Evolutionary conservation across 2,329 filamentous ascomycete species (phyloP).

Genomic region (Alternaria postmessia): DNA sequence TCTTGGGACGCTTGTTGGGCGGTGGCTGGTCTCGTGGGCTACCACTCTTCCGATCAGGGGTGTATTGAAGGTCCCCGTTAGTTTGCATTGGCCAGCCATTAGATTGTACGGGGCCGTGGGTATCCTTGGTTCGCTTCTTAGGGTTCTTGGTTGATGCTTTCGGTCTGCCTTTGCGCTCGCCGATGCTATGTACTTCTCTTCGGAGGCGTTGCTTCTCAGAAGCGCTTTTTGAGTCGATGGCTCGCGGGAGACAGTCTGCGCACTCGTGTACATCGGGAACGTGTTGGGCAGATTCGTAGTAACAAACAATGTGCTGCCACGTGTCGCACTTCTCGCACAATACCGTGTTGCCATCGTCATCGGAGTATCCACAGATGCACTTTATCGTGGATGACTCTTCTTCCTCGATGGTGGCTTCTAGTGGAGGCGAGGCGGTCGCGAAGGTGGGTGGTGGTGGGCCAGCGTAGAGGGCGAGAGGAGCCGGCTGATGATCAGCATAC

Average conservation of each 20-base stretch:
- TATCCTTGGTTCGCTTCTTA: conserved; percentile 86
- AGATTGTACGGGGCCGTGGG: conserved; percentile 63
- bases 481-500: conserved; percentile 55
- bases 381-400: conserved; percentile 94
- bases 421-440: conserved; percentile 46
- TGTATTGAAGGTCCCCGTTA: conserved; percentile 63
- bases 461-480: conserved; percentile 44
- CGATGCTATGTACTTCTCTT: conserved; percentile 65
- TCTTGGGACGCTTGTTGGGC: conserved; percentile 80
- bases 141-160: conserved; percentile 81
- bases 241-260: conserved; percentile 83
- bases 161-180: conserved; percentile 72
- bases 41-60: conserved; percentile 57
- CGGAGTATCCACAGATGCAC: conserved; percentile 92
- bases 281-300: conserved; percentile 79
- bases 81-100: conserved; percentile 70
- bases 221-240: conserved; percentile 76
- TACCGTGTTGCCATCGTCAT: conserved; percentile 97
- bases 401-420: conserved; percentile 60
- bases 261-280: conserved; percentile 83
- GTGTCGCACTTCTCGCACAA: conserved; percentile 95
- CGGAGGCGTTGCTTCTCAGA: conserved; percentile 73
- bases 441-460: conserved; percentile 43
- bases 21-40: conserved; percentile 64
- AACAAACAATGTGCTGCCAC: conserved; percentile 98